A percentile compares a stretch with the other conserved stretches of the same genome.
These are phyloP conservation scores for Gentiana dahurica DNA, from an alignment of 257 asterid species.

Conservation along the genomic window DNA sequence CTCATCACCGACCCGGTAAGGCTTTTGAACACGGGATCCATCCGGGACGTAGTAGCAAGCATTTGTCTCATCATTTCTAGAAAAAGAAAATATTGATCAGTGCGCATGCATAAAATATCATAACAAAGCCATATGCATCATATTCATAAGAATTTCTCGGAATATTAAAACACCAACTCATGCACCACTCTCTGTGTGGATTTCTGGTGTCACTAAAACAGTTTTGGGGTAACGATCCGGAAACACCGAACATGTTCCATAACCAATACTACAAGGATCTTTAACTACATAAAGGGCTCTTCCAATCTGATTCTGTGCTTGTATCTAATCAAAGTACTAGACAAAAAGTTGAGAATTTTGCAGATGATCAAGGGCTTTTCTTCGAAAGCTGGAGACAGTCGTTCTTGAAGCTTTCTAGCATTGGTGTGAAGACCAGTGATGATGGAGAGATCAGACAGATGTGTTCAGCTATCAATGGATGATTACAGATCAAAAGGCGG, in stretches of 20 bases:
- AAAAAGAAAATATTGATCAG: too few species aligned
- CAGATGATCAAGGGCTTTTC: conserved; percentile 36
- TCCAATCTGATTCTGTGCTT: conserved; percentile 64
- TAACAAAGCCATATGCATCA: too few species aligned
- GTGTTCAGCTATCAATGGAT: conserved; percentile 36
- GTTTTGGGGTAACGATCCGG: conserved; percentile 47
- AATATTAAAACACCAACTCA: too few species aligned
- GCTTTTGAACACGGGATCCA: too few species aligned
- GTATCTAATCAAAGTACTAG: conserved; percentile 35
- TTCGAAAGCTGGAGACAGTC: conserved; percentile 48
- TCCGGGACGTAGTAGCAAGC: too few species aligned
- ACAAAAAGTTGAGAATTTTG: conserved; percentile 34
- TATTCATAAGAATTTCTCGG: too few species aligned
- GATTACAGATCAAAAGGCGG: not conserved
- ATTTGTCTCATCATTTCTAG: too few species aligned
- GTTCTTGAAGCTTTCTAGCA: conserved; percentile 35
- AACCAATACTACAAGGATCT: conserved; percentile 47
- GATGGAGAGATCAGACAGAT: conserved; percentile 51
- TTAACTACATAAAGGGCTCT: conserved; percentile 44
- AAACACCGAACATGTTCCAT: conserved; percentile 45
- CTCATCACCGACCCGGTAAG: too few species aligned
- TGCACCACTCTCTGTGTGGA: too few species aligned
- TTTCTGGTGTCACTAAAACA: conserved; percentile 16
- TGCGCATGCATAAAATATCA: too few species aligned
- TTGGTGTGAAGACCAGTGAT: conserved; percentile 40